phyloP scores from a whole-genome alignment of 345 rosid species.

The Eucalyptus sideroxylon region DNA sequence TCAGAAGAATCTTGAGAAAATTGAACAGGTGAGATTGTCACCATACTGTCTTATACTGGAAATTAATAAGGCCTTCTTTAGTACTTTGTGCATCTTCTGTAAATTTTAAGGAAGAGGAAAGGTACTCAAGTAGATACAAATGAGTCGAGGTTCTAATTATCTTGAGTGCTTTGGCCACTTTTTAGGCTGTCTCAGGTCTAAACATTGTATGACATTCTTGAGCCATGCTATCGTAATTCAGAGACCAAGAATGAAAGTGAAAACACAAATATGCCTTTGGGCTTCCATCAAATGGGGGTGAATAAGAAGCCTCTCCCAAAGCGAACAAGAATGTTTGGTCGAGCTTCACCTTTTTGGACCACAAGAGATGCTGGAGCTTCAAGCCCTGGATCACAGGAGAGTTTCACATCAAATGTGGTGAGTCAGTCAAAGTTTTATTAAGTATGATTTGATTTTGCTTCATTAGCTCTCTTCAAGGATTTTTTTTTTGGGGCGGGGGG shows the following conservation, averaged over 20 bases:
- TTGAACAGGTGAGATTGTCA: background rate
- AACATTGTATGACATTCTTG: slow-evolving; percentile 33
- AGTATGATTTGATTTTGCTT: no score
- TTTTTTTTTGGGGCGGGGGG: accelerated
- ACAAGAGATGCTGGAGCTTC: background rate
- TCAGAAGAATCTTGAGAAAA: background rate
- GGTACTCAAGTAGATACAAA: background rate
- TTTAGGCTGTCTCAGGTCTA: slow-evolving; percentile 15
- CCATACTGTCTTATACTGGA: background rate
- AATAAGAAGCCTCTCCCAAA: background rate
- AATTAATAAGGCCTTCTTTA: background rate
- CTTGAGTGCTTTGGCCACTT: background rate
- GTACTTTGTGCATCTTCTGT: accelerated
- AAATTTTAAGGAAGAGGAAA: background rate
- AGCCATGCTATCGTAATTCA: slow-evolving; percentile 28
- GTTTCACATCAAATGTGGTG: no score
- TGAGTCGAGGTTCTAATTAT: background rate
- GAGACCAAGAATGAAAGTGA: background rate
- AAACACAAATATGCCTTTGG: background rate
- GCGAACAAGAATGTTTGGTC: background rate
- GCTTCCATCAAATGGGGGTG: accelerated
- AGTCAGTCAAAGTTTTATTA: background rate
- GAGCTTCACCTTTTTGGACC: background rate
- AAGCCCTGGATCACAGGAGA: background rate
- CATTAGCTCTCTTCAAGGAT: background rate